Evolutionary conservation across 106 monocot species (phyloP).

Genomic region (Phalaenopsis aphrodite): DNA sequence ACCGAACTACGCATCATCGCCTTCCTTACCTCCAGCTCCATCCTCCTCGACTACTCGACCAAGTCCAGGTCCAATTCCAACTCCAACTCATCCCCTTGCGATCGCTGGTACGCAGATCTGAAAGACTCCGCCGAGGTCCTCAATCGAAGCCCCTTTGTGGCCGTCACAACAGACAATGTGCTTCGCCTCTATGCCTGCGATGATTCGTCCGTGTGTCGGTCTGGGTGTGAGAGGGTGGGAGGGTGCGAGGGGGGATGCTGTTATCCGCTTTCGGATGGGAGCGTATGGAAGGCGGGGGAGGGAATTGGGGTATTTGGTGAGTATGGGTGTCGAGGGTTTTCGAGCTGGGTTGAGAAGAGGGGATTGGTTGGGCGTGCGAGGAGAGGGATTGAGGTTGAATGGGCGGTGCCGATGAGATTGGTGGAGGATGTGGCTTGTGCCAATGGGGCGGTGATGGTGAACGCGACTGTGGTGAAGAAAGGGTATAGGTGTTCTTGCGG

Average conservation of each 20-base stretch:
- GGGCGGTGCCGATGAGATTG: slow-evolving; percentile 57
- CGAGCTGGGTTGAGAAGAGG: slow-evolving; percentile 54
- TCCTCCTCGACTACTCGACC: slow-evolving; percentile 58
- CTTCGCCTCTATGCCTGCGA: slow-evolving; percentile 84
- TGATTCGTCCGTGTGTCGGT: slow-evolving; percentile 72
- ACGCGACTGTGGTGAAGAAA: slow-evolving; percentile 45
- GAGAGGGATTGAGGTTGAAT: slow-evolving; percentile 79
- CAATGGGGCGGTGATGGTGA: slow-evolving; percentile 45
- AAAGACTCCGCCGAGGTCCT: slow-evolving; percentile 6
- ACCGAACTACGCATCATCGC: slow-evolving; percentile 37
- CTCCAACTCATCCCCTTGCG: slow-evolving; percentile 21
- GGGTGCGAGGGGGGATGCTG: slow-evolving; percentile 53
- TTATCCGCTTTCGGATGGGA: slow-evolving; percentile 70
- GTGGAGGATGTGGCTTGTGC: slow-evolving; percentile 36
- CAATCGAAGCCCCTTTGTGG: slow-evolving; percentile 26
- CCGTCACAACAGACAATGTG: slow-evolving; percentile 44
- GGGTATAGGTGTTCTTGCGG: slow-evolving; percentile 63
- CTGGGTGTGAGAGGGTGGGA: slow-evolving; percentile 24
- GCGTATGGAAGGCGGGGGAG: slow-evolving; percentile 60
- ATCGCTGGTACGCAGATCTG: slow-evolving; percentile 39
- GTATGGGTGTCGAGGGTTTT: slow-evolving; percentile 82
- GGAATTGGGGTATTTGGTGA: slow-evolving; percentile 49
- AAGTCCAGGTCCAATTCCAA: neutral
- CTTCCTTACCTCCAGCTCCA: slow-evolving; percentile 38
- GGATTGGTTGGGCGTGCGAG: neutral